phyloP scores from a whole-genome alignment of 306 rosid species.

The Fragaria nilgerrensis region DNA sequence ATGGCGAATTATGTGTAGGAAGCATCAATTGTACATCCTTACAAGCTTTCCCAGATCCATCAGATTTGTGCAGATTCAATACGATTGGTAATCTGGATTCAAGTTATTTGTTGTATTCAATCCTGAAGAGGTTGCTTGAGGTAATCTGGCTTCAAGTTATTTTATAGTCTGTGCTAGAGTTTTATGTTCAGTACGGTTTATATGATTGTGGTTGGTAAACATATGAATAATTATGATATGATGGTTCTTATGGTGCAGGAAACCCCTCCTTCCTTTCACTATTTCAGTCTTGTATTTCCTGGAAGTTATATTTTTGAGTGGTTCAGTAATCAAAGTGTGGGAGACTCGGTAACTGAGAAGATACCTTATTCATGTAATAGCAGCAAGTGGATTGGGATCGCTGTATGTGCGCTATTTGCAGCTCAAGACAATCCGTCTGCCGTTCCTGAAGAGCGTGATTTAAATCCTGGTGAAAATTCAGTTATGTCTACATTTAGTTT shows the following conservation, averaged over 20 bases:
- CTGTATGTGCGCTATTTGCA: not conserved
- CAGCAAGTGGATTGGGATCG: constrained; percentile 1
- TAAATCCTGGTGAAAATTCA: not conserved
- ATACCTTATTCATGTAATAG: not conserved
- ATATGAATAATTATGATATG: too few relatives aligned
- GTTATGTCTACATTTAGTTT: too few relatives aligned
- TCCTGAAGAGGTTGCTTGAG: not conserved
- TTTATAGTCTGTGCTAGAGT: too few relatives aligned
- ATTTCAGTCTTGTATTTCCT: not conserved
- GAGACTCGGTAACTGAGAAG: not conserved
- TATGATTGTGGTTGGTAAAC: too few relatives aligned
- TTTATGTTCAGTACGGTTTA: too few relatives aligned
- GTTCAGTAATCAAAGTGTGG: constrained; percentile 7
- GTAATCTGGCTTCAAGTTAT: not conserved
- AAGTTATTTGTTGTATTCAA: not conserved
- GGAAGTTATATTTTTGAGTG: constrained; percentile 14
- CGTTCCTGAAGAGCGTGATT: not conserved
- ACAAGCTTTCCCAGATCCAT: not conserved
- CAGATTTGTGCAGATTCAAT: too few relatives aligned
- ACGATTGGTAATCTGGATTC: not conserved
- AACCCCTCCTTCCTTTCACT: not conserved
- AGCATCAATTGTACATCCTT: not conserved
- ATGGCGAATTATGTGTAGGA: not conserved
- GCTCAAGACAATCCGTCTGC: not conserved
- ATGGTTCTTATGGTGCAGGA: not conserved